Percentiles rank a stretch among this genome's conserved stretches.
Conservation (phyloP, 139 green algal species). For the Monoraphidium neglectum region DNA sequence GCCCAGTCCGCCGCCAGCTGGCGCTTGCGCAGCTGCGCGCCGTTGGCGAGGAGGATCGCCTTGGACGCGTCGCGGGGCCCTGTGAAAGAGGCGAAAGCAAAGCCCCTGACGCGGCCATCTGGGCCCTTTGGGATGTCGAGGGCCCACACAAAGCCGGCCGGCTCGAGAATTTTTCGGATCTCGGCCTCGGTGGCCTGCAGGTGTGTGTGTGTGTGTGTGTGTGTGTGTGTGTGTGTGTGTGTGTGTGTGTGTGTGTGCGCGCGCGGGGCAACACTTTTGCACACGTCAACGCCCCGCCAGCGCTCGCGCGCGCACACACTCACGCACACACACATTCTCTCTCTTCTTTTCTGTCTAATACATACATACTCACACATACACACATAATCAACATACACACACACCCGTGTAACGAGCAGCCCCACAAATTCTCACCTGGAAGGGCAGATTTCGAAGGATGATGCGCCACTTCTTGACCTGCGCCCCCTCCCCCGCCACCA, state of each 20-base stretch:
- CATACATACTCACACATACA: background rate
- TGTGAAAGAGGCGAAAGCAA: conserved; percentile 91
- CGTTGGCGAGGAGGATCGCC: conserved; percentile 82
- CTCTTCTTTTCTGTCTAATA: background rate
- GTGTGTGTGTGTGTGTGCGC: too few species aligned
- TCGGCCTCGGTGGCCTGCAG: conserved; percentile 21
- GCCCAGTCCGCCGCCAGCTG: conserved; percentile 91
- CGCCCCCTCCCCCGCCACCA: conserved; percentile 80
- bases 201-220: too few species aligned
- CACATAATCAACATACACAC: too few species aligned
- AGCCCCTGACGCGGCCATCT: conserved; percentile 69
- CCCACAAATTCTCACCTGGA: conserved; percentile 53
- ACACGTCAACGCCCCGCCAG: too few species aligned
- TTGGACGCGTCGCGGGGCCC: conserved; percentile 67
- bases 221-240: too few species aligned
- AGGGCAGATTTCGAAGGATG: conserved; percentile 92
- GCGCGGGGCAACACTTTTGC: background rate
- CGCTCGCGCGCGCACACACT: too few species aligned
- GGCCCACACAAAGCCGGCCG: conserved; percentile 16
- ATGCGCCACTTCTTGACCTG: conserved; percentile 90
- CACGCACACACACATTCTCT: background rate
- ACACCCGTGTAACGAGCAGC: background rate
- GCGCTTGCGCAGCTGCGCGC: conserved; percentile 63
- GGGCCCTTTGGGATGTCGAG: conserved; percentile 16
- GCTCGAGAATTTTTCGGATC: conserved; percentile 9